Base-by-base conservation (phyloP, 805 yeast species). In the Limtongia smithiae region DNA sequence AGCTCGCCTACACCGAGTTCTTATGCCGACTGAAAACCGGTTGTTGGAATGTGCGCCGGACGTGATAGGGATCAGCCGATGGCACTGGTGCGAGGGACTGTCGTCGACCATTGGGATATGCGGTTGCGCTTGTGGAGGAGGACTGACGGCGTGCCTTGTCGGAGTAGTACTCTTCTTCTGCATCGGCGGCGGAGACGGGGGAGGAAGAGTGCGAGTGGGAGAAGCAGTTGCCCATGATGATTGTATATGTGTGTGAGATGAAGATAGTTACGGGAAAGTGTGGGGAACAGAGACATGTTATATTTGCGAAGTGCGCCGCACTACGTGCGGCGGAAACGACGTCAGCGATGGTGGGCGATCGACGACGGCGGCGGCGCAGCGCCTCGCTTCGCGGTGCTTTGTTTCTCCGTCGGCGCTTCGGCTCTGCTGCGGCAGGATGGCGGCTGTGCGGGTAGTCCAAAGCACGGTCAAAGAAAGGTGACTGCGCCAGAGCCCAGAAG, bases 11-110 rank as follows among this genome's bases (percentile, higher is more conserved):
- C n/a, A 18, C 14, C 7, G 17, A 3, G 11, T 12, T 28, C 30
- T 22, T 40, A 28, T 50, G 50, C 31, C 54, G 38, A 22, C 35
- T 42, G 17, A 5, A 3, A 37, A 39, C 34, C 11, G 55, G 55
- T 38, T 31, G 51, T 41, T 34, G 45, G 41, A 51, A 51, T 18
- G 39, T n/a, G 1, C 43, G 33, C 15, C 55, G 27, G 22, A 17
- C 14, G 12, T n/a, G 22, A 6, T 48, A 4, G 1, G 55, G 55
- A 7, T 51, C 52, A 12, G 40, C 39, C n/a, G 52, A 47, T 25
- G 55, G 55, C 17, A 47, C 38, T 21, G 47, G 50, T 18, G 55
- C 55, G n/a, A 51, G 48, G 14, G 55, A 51, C 35, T 32, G 41
- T 5, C 55, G 45, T 11, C 50, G 47, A 24, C 36, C 50, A 15